Evolutionary conservation across 225 moss, liverwort and hornwort genomes (phyloP).

Genomic region (Bryoerythrophyllum caledonicum): DNA sequence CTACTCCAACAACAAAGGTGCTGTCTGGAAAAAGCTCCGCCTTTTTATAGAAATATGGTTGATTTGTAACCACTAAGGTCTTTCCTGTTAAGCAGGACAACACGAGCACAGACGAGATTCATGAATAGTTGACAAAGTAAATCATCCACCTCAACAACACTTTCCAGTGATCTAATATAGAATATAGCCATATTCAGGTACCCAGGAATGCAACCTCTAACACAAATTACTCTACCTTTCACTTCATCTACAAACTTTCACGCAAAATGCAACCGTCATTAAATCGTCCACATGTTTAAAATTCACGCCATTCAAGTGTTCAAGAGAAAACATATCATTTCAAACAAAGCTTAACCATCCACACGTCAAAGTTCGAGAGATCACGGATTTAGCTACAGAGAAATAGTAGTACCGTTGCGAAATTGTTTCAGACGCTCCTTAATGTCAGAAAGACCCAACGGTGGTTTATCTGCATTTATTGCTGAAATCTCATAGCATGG

Average conservation of each 20-base stretch:
- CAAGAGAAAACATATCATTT: neutral
- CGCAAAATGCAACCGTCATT: neutral
- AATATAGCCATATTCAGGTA: neutral
- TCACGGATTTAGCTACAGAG: neutral
- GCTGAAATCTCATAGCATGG: constrained; percentile 91
- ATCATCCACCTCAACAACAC: constrained; percentile 7
- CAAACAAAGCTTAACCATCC: constrained; percentile 8
- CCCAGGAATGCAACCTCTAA: constrained; percentile 11
- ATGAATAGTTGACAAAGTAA: neutral
- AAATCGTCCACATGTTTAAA: neutral
- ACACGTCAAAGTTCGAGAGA: neutral
- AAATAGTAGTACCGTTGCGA: constrained; percentile 61
- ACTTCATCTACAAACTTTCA: neutral
- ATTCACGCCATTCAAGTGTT: neutral
- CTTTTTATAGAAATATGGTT: constrained; percentile 92
- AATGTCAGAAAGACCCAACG: constrained; percentile 66
- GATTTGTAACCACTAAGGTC: constrained; percentile 76
- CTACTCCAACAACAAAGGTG: constrained; percentile 92
- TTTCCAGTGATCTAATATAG: neutral
- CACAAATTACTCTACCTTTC: constrained; percentile 2
- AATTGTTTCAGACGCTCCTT: constrained; percentile 80
- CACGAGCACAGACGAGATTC: constrained; percentile 6
- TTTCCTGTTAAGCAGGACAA: constrained; percentile 51
- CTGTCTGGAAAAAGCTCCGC: constrained; percentile 89
- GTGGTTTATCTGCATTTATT: constrained; percentile 97